Base-by-base conservation (phyloP, 208 protist genomes). In the Trypanosomatidae sp. region DNA sequence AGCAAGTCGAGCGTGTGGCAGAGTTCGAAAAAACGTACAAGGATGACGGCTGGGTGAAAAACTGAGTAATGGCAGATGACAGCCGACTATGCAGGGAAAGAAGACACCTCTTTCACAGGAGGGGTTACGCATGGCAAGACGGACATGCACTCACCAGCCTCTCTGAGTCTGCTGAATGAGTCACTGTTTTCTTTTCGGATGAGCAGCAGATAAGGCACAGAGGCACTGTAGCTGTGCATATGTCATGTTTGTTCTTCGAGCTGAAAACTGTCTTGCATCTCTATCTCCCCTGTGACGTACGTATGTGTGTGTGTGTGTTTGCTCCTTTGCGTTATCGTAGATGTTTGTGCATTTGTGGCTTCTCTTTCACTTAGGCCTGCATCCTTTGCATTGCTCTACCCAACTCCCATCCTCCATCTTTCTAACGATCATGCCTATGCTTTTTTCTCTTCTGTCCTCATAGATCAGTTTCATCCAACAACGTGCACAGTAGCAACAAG, bases 41-140 rank as follows among this genome's bases (percentile, higher is more conserved):
- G 68, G 68, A 86, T 12, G 91, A 96, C 30, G 91, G 86, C 12
- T 96, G 91, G 90, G 74, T 89, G 5, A 69, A 81, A 62, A 86
- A 81, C 39, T 84, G 62, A 64, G 65, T 22, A 49, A 68, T 28
- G 3, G 0, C 3, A n/a, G 58, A 19, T 64, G 58, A 12, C 8
- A 25, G 13, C 33, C 28, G 12, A 64, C 33, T 13, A 10, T 36
- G n/a, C 41, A 17, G n/a, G 62, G 41, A 17, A 2, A 4, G n/a
- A 22, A 17, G 5, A 36, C 36, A 8, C 8, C 28, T 12, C 8
- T 22, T 25, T 33, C 44, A 33, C 15, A 39, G 41, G 15, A 28
- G 30, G 33, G 25, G 4, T 46, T 15, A 10, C 7, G 59, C 39
- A 17, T 25, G 0, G 36, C 36, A 39, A 33, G 25, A 19, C 25